Evolutionary conservation across 495 filamentous ascomycete genomes (phyloP).

Genomic region (Trichoderma erinaceum): DNA sequence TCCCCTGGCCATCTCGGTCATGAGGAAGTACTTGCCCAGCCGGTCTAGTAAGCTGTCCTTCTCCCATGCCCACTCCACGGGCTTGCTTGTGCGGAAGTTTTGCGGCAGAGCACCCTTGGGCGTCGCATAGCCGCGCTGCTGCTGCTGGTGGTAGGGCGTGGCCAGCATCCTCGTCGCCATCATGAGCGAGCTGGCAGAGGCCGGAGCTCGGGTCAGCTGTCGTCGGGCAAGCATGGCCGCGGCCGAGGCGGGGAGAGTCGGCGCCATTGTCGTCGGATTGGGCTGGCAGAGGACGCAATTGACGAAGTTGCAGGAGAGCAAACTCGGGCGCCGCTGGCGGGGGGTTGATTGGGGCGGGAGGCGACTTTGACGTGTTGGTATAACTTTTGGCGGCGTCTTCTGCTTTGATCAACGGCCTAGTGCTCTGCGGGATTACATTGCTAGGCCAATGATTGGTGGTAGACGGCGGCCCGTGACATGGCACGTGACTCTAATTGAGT

Average conservation of each 20-base stretch:
- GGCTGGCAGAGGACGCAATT: conserved; percentile 12
- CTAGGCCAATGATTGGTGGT: conserved; percentile 25
- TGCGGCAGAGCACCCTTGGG: conserved; percentile 69
- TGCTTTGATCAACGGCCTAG: neutral
- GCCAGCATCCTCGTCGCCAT: conserved; percentile 32
- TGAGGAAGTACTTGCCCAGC: conserved; percentile 84
- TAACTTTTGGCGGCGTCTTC: conserved; percentile 10
- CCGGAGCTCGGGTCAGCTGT: conserved; percentile 15
- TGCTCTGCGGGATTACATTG: conserved; percentile 30
- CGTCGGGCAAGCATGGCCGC: conserved; percentile 14
- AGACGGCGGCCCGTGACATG: conserved; percentile 7
- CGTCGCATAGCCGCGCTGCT: conserved; percentile 52
- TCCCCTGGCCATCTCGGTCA: conserved; percentile 91
- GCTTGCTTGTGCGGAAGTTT: conserved; percentile 65
- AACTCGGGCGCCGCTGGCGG: neutral
- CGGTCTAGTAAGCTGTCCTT: conserved; percentile 68
- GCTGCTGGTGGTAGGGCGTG: conserved; percentile 29
- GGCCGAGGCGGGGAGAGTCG: conserved; percentile 7
- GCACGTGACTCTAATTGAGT: conserved; percentile 19
- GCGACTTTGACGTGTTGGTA: conserved; percentile 15
- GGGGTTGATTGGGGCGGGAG: neutral
- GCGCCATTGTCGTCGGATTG: conserved; percentile 11
- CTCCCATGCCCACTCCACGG: conserved; percentile 63
- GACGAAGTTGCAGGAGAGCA: conserved; percentile 2
- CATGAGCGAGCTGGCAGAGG: conserved; percentile 16